These are phyloP conservation scores for Pochonia chlamydosporia DNA, from an alignment of 2,329 filamentous ascomycete species.

Conservation along the genomic window DNA sequence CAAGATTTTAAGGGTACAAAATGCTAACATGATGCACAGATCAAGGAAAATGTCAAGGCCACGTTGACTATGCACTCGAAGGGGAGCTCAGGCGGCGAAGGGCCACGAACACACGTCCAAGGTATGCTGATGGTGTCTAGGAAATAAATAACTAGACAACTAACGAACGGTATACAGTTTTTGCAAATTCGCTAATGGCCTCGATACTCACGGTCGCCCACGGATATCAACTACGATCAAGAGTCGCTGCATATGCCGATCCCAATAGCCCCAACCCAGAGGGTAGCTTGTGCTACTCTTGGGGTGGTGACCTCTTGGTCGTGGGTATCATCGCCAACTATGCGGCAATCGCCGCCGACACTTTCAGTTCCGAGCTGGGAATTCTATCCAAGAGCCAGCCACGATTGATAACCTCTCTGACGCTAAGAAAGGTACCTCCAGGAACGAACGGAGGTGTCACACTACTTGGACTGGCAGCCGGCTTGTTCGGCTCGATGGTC, in stretches of 20 bases:
- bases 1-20: not conserved
- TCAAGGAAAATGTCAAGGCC: constrained; percentile 84
- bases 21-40: constrained; percentile 37
- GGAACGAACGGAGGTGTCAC: constrained; percentile 96
- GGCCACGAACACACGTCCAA: constrained; percentile 77
- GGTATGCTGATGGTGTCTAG: constrained; percentile 30
- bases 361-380: constrained; percentile 90
- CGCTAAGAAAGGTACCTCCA: constrained; percentile 70
- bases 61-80: constrained; percentile 71
- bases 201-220: constrained; percentile 58
- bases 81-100: constrained; percentile 72
- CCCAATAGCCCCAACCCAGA: constrained; percentile 23
- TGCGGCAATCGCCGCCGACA: constrained; percentile 86
- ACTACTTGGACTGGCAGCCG: constrained; percentile 64
- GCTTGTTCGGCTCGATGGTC: constrained; percentile 66
- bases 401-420: constrained; percentile 77
- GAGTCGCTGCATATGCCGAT: constrained; percentile 34
- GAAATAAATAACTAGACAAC: not conserved
- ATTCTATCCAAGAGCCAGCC: constrained; percentile 75
- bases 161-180: constrained; percentile 40
- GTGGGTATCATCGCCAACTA: constrained; percentile 75
- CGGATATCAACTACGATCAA: constrained; percentile 50
- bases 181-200: constrained; percentile 81
- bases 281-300: constrained; percentile 50
- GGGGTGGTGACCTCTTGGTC: constrained; percentile 57